Conservation (phyloP, 108 stramenopile genomes). For the Nannochloropsis gaditana region DNA sequence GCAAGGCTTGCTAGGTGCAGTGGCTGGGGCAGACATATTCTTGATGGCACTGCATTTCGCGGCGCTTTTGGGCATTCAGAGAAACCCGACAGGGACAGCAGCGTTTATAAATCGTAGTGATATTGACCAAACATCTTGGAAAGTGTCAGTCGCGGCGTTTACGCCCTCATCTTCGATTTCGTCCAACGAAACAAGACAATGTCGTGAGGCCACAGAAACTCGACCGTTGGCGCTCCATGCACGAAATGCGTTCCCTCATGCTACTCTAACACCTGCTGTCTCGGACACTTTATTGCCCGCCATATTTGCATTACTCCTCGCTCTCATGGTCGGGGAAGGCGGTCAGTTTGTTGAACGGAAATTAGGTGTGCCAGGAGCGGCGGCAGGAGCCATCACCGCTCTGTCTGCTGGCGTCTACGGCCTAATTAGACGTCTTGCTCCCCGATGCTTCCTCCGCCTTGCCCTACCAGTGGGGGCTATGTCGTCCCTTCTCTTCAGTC, state of each 20-base stretch:
- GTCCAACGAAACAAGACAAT: no score
- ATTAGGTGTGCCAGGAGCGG: slow-evolving; percentile 28
- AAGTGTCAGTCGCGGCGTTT: not conserved
- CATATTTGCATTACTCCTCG: not conserved
- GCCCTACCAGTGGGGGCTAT: slow-evolving; percentile 16
- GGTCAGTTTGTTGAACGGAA: slow-evolving; percentile 17
- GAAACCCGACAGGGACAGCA: not conserved
- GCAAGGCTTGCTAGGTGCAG: slow-evolving; percentile 30
- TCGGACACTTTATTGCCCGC: not conserved
- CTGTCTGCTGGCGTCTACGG: slow-evolving; percentile 5
- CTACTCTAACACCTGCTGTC: not conserved
- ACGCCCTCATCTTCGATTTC: not conserved
- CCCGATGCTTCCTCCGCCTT: not conserved
- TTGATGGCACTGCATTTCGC: slow-evolving; percentile 44
- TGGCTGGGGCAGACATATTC: slow-evolving; percentile 42
- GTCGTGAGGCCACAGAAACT: no score
- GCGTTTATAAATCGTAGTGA: not conserved
- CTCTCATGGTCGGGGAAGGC: slow-evolving; percentile 19
- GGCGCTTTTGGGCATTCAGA: slow-evolving; percentile 26
- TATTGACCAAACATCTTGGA: not conserved
- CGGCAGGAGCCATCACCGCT: slow-evolving; percentile 28
- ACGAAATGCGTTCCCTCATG: not conserved
- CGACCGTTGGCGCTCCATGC: no score
- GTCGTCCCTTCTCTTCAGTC: slow-evolving; percentile 30
- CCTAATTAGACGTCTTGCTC: not conserved